Evolutionary conservation across 2,329 filamentous ascomycete species (phyloP), one percentile per base, ranked within the genome.

Genomic region (Claviceps sp.): DNA sequence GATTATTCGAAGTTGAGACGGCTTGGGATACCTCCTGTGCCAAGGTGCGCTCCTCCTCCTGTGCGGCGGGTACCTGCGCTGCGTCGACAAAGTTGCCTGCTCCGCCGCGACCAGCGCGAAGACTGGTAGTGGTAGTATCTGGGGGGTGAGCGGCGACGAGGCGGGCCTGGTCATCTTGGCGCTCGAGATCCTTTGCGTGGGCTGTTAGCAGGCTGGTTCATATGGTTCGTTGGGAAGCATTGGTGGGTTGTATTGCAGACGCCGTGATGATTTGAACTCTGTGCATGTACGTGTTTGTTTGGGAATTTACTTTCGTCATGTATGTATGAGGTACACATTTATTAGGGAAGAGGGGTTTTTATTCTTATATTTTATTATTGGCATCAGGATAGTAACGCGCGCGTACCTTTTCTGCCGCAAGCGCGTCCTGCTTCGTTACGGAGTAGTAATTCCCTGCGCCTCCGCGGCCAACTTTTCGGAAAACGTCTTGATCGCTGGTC

Each of bases 391-490:
- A 22, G n/a, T n/a, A 43, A 13, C 14, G 26, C 6, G 11, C 18
- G 45, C 2, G 11, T 52, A 50, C 45, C 46, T 44, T 50, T 44
- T 52, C 26, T 40, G 40, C 37, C 4, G 62, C 60, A 46, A 65
- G 69, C 34, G 76, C 71, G 30, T 78, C 70, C 26, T 75, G 63
- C 53, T 79, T 72, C 57, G 74, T 70, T 56, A 75, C 71, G 60
- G 70, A 70, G 60, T 74, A 74, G 63, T 76, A 82, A 65, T 85
- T 85, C 50, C 81, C 81, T 5, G 80, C 80, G 48, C 81, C 81
- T 51, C 81, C 81, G 48, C 81, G 76, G 52, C 81, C 81, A 43
- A 75, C 71, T 54, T 71, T 72, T 57, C 71, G 70, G 57, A 75
- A 76, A 49, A 69, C 69, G 58, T 76, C 76, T 53, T 62, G 58